Conservation (phyloP, 2,329 filamentous ascomycete genomes). For the Phaeophleospora eucalypticola region DNA sequence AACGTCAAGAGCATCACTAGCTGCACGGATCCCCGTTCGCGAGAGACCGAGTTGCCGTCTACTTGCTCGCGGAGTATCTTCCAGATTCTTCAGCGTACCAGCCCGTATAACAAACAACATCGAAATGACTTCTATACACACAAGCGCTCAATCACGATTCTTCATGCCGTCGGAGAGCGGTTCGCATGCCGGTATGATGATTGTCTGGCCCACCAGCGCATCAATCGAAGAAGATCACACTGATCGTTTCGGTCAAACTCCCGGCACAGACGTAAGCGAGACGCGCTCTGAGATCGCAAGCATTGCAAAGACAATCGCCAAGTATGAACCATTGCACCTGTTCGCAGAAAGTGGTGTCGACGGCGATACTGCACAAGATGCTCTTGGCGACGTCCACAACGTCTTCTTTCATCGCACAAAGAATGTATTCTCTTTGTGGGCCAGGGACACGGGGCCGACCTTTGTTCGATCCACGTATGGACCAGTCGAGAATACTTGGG, state of each 20-base stretch:
- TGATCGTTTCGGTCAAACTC: conserved; percentile 3
- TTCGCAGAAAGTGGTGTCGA: conserved; percentile 3
- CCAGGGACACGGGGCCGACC: conserved; percentile 17
- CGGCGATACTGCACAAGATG: conserved; percentile 4
- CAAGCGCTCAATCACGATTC: no score
- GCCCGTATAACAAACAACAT: no score
- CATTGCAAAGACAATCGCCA: conserved; percentile 9
- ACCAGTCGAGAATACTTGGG: conserved; percentile 6
- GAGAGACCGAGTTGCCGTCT: no score
- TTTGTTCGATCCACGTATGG: conserved; percentile 12
- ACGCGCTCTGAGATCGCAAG: conserved; percentile 10
- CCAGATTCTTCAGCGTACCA: no score
- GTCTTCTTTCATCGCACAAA: conserved; percentile 5
- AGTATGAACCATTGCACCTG: conserved; percentile 10
- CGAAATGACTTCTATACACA: no score
- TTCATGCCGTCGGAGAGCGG: conserved; percentile 11
- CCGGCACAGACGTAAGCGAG: conserved; percentile 1
- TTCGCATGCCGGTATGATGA: conserved; percentile 11
- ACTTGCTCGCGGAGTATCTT: no score
- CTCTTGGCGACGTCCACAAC: conserved; percentile 6
- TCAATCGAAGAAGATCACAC: no score
- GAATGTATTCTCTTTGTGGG: conserved; percentile 16
- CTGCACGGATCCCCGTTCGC: no score
- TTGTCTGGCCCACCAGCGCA: conserved; percentile 9
- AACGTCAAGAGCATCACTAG: no score